Percentiles rank a stretch among this genome's conserved stretches.
These are phyloP conservation scores for Psilocybe cyanescens DNA, from an alignment of 768 basidiomycete genomes.

Conservation along the genomic window DNA sequence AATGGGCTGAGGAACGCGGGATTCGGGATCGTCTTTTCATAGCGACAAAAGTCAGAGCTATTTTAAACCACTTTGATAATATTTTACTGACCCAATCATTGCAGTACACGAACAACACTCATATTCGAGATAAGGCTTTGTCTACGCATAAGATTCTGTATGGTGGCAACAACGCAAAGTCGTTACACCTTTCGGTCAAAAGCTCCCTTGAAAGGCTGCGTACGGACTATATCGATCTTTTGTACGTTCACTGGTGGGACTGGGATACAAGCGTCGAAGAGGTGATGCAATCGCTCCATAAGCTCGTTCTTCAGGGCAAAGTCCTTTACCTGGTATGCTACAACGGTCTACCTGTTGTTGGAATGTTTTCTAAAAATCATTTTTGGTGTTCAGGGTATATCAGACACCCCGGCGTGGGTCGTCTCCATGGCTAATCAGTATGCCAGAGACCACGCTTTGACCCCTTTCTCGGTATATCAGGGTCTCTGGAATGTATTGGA, in stretches of 20 bases:
- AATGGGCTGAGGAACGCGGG: slow-evolving; percentile 51
- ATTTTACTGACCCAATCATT: too few species aligned
- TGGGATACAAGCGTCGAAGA: slow-evolving; percentile 55
- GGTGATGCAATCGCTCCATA: slow-evolving; percentile 57
- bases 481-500: slow-evolving; percentile 46
- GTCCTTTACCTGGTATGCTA: slow-evolving; percentile 45
- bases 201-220: slow-evolving; percentile 45
- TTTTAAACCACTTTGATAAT: too few species aligned
- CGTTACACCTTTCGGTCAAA: slow-evolving; percentile 42
- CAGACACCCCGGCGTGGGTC: slow-evolving; percentile 52
- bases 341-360: neutral
- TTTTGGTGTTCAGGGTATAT: slow-evolving; percentile 33
- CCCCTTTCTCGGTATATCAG: slow-evolving; percentile 59
- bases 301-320: slow-evolving; percentile 52
- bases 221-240: slow-evolving; percentile 47
- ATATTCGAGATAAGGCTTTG: neutral
- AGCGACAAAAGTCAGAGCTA: slow-evolving; percentile 35
- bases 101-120: neutral
- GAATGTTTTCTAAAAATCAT: neutral
- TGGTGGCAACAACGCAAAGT: slow-evolving; percentile 41
- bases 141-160: slow-evolving; percentile 9
- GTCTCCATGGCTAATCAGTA: slow-evolving; percentile 53
- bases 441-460: slow-evolving; percentile 47
- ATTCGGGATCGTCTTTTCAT: slow-evolving; percentile 54
- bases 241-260: slow-evolving; percentile 56